These are phyloP conservation scores for Larix kaempferi DNA, from an alignment of 75 land plant species.

Conservation along the genomic window DNA sequence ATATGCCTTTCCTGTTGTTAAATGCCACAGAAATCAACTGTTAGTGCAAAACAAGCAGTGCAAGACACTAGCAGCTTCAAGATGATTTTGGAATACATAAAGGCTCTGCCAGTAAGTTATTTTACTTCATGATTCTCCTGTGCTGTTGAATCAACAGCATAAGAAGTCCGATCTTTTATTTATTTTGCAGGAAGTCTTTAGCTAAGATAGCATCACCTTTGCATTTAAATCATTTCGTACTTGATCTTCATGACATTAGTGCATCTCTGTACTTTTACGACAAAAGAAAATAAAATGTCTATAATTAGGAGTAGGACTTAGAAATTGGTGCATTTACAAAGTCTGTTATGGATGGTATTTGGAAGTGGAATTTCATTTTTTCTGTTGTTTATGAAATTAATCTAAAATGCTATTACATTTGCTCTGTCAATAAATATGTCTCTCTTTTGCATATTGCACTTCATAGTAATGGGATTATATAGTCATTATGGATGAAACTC, in stretches of 20 bases:
- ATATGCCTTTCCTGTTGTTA: neutral
- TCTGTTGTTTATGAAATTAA: neutral
- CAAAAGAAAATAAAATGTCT: neutral
- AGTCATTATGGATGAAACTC: too few relatives aligned
- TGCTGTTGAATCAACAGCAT: constrained; percentile 8
- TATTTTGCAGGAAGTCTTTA: neutral
- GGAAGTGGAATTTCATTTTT: neutral
- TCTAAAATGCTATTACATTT: neutral
- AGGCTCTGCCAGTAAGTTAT: constrained; percentile 84
- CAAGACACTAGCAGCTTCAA: constrained; percentile 74
- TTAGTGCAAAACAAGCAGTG: constrained; percentile 7
- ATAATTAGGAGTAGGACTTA: neutral
- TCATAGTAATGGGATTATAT: too few relatives aligned
- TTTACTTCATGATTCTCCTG: neutral
- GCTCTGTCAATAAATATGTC: neutral
- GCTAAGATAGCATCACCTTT: neutral
- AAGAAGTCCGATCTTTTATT: neutral
- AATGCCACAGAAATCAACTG: constrained; percentile 9
- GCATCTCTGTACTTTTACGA: neutral
- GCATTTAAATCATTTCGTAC: neutral
- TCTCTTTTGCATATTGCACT: neutral
- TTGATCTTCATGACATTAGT: neutral
- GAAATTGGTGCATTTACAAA: neutral
- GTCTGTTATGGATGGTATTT: neutral
- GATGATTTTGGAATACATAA: constrained; percentile 82